These are phyloP conservation scores for Neurospora sp. DNA, from an alignment of 495 filamentous ascomycete genomes.

Conservation along the genomic window DNA sequence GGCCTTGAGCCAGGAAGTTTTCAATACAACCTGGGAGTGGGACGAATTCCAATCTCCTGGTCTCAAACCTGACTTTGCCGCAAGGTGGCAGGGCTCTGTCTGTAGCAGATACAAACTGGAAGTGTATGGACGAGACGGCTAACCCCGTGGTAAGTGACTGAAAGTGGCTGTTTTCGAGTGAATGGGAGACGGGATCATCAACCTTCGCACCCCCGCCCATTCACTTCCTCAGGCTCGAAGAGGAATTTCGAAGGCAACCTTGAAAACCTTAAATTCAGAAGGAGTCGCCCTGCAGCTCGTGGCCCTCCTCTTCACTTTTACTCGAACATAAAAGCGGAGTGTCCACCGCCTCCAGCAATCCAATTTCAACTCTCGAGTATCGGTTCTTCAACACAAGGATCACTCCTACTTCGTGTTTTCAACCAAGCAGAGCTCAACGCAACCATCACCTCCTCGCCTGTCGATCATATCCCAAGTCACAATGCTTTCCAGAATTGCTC, in stretches of 20 bases:
- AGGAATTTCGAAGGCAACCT: background rate
- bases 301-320: background rate
- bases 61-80: background rate
- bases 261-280: background rate
- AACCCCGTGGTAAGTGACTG: background rate
- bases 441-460: background rate
- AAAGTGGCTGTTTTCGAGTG: background rate
- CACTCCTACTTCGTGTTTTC: background rate
- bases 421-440: background rate
- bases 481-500: conserved; percentile 8
- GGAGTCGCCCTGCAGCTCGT: background rate
- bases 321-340: background rate
- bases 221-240: background rate
- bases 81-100: background rate
- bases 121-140: background rate
- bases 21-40: background rate
- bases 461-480: background rate
- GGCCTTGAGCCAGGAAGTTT: background rate
- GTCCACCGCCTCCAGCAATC: background rate
- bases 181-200: background rate
- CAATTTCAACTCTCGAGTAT: background rate
- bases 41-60: background rate
- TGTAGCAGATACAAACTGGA: background rate
- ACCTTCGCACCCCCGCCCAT: background rate
- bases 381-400: background rate